Percentiles rank a stretch among this genome's conserved stretches.
phyloP scores from a whole-genome alignment of 2,329 filamentous ascomycete genomes.

The Hypoxylon sp. region DNA sequence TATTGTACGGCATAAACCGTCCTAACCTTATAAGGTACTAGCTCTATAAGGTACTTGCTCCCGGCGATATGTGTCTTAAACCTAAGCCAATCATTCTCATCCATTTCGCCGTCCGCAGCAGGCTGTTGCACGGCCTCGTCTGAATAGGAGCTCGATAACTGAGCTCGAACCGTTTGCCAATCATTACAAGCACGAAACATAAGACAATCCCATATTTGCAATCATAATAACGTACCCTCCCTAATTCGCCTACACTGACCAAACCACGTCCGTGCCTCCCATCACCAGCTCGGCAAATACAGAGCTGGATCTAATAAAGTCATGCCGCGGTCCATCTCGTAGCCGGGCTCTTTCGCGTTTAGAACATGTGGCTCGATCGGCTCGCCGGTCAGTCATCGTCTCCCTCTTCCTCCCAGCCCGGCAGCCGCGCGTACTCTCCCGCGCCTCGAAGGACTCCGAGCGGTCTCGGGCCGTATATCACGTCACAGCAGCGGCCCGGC shows the following conservation, averaged over 20 bases:
- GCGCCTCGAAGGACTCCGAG: conserved; percentile 71
- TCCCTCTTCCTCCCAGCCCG: conserved; percentile 60
- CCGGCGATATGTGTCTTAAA: conserved; percentile 27
- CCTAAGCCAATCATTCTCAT: conserved; percentile 25
- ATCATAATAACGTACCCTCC: not conserved
- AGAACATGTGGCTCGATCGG: conserved; percentile 87
- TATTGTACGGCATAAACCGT: too few species aligned
- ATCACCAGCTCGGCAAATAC: conserved; percentile 4
- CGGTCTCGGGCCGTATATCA: conserved; percentile 72
- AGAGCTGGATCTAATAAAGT: conserved; percentile 16
- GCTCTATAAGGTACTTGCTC: conserved; percentile 13
- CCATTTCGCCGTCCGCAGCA: conserved; percentile 10
- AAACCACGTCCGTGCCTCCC: not conserved
- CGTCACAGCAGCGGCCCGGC: conserved; percentile 70
- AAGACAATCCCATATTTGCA: not conserved
- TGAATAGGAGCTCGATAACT: conserved; percentile 9
- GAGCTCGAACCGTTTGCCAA: not conserved
- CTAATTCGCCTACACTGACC: not conserved
- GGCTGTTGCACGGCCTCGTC: conserved; percentile 36
- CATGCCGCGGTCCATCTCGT: conserved; percentile 28
- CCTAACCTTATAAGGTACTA: too few species aligned
- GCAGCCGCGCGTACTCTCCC: conserved; percentile 75
- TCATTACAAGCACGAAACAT: conserved; percentile 8
- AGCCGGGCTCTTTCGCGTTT: conserved; percentile 30
- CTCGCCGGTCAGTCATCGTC: conserved; percentile 76